Percentiles rank a stretch among this genome's conserved stretches.
phyloP scores from a whole-genome alignment of 2,329 filamentous ascomycete species.

The Arthrobotrys iridis region DNA sequence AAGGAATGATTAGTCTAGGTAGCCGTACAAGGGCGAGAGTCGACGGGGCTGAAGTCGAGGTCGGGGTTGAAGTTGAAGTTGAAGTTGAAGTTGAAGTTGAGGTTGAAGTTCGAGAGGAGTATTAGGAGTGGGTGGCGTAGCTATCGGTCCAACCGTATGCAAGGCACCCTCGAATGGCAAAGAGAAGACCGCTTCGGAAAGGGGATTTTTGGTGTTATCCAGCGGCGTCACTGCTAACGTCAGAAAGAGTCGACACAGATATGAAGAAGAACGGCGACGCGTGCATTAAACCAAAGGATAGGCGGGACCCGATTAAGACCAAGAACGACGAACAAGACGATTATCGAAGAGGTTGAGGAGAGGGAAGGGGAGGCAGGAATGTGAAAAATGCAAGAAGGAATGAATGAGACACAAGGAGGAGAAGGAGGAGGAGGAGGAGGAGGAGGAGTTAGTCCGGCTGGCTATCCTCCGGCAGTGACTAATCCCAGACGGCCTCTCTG shows the following conservation, averaged over 20 bases:
- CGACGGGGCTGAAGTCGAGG: not conserved
- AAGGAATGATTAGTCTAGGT: not conserved
- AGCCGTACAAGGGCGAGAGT: not conserved
- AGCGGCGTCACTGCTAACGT: slow-evolving; percentile 37
- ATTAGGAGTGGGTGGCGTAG: slow-evolving; percentile 5
- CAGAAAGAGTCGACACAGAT: slow-evolving; percentile 43
- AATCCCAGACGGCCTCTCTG: slow-evolving; percentile 32
- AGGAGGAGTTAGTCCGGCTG: slow-evolving; percentile 18
- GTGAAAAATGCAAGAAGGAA: slow-evolving; percentile 49
- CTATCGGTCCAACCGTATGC: slow-evolving; percentile 7
- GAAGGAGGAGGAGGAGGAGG: not conserved
- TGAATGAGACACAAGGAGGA: slow-evolving; percentile 14
- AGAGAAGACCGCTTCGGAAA: slow-evolving; percentile 37
- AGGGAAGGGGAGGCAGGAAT: slow-evolving; percentile 38
- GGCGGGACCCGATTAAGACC: not conserved
- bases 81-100: not conserved
- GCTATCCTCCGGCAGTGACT: slow-evolving; percentile 44
- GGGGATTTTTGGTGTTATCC: slow-evolving; percentile 34
- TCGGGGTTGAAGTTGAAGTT: not conserved
- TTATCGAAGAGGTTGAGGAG: slow-evolving; percentile 13
- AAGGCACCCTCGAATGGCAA: slow-evolving; percentile 27
- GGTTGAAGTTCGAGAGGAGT: not conserved
- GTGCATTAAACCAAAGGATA: slow-evolving; percentile 53
- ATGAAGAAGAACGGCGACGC: slow-evolving; percentile 41
- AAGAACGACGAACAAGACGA: not conserved